Evolutionary conservation across 1,284 basidiomycete species (phyloP), one percentile per base, ranked within the genome.

Genomic region (Puccinia coronata): DNA sequence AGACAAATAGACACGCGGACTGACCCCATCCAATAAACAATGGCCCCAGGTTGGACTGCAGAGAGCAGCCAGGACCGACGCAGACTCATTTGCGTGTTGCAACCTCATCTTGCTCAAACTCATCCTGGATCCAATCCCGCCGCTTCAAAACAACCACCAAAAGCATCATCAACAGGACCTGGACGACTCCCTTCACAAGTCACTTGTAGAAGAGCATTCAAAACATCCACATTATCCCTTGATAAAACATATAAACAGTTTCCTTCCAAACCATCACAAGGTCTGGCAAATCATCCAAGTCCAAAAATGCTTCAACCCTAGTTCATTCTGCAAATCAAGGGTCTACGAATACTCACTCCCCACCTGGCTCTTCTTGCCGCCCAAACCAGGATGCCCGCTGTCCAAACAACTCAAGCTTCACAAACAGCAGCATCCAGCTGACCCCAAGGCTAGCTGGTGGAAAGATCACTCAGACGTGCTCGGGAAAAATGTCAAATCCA

Each of bases 281-380:
- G 87, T 99, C 61, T 99, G 97, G 97, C 91, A 91, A 49, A 92
- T 92, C 85, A 92, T 93, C 59, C 90, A 96, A 82, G 92, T 92
- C 0, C 92, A 96, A 86, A 95, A 94, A 85, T 93, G 92, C 0
- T 99, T 99, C 89, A 94, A 95, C 84, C 94, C 96, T 3, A 89
- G 95, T 85, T 88, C 90, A 77, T 89, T 91, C 0, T 96, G 95
- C 87, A 96, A 98, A 86, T 96, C 94, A 83, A 90, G 96, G 82
- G 93, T 94, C 87, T 99, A 99, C 88, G 96, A 96, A 69, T 99
- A 99, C 87, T 93, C 94, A 87, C 92, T 99, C 83, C 97, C 97
- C 0, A 92, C 94, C 0, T 98, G 98, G 87, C 90, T 96, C 69
- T 90, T 99, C 82, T 89, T 99, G 25, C 96, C 96, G 1, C 95